Percentiles rank a stretch among this genome's conserved stretches.
Evolutionary conservation across 345 rosid genomes (phyloP).

Genomic region (Syzygium oleosum): DNA sequence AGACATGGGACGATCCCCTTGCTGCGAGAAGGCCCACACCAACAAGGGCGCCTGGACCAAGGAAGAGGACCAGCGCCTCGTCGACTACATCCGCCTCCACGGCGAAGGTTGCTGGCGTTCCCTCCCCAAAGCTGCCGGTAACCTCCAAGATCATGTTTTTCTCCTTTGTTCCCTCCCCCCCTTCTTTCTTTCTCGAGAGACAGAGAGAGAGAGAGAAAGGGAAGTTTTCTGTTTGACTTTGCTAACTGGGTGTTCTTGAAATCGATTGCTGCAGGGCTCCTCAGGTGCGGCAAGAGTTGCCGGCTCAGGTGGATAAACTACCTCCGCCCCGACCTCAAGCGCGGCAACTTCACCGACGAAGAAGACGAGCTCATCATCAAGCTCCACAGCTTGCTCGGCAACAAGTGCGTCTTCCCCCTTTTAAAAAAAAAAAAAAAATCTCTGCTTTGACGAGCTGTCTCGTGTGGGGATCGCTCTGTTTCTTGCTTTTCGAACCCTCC

Average conservation of each 20-base stretch:
- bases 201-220: too few relatives aligned
- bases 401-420: slow-evolving; percentile 16
- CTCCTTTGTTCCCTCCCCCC: fast-evolving
- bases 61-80: slow-evolving; percentile 78
- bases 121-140: slow-evolving; percentile 81
- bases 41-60: slow-evolving; percentile 94
- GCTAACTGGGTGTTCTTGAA: neutral
- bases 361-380: slow-evolving; percentile 45
- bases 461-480: neutral
- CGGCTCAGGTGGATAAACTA: slow-evolving; percentile 44
- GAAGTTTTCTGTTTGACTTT: too few relatives aligned
- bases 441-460: neutral
- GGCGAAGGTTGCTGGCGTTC: slow-evolving; percentile 97
- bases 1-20: slow-evolving; percentile 84
- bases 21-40: slow-evolving; percentile 82
- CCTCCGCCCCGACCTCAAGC: slow-evolving; percentile 42
- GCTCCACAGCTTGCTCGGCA: slow-evolving; percentile 41
- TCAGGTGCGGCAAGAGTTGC: slow-evolving; percentile 46
- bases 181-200: neutral
- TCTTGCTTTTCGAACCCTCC: neutral
- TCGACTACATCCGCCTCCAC: slow-evolving; percentile 57
- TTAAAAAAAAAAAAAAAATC: too few relatives aligned
- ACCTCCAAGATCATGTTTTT: neutral
- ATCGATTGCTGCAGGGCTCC: slow-evolving; percentile 32
- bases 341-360: slow-evolving; percentile 41